Evolutionary conservation across 805 yeast species (phyloP), one percentile per base, ranked within the genome.

Genomic region (Saccharomyces mikatae): DNA sequence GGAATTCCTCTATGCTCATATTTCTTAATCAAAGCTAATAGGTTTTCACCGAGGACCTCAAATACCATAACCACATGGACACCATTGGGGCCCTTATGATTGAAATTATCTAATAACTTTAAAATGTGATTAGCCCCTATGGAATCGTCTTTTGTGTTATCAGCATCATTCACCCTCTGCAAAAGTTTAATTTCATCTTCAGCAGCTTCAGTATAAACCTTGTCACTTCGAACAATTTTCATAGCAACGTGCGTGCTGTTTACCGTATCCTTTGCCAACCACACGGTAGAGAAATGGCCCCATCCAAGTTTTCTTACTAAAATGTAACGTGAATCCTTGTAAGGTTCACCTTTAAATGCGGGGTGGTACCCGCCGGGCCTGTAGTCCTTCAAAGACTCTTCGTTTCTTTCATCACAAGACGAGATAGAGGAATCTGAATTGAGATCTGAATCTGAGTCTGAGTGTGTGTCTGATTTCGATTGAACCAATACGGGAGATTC

Each of bases 241-340:
- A 94, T 80, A 1, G 99, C 99, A 24, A 94, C 98, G 66, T 87
- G 96, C 49, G 80, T 73, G 56, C 80, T 76, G 53, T 76, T 74
- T 13, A 54, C 53, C 52, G 75, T 72, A 55, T 81, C 84, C 56
- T 73, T 78, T 4, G 97, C 98, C 29, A 88, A 75, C 97, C 97
- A 91, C 24, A 89, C 97, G 0, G 96, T 94, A 28, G 96, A 86
- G 67, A 94, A 94, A 71, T 94, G 97, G 36, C 99, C 99, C 99
- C 99, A 94, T 0, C 99, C 99, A 3, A 94, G 75, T 67, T 94
- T 94, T 57, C 98, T 80, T 30, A 88, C 91, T 50, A 94, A 71
- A 1, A 84, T 77, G 68, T 94, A 94, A 56, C 87, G 80, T 21
- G 82, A 82, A 54, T 86, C 76, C 62, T 89, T 87, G 70, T 86